Evolutionary conservation across 2,329 filamentous ascomycete species (phyloP).

Genomic region (Fusarium phyllophilum): DNA sequence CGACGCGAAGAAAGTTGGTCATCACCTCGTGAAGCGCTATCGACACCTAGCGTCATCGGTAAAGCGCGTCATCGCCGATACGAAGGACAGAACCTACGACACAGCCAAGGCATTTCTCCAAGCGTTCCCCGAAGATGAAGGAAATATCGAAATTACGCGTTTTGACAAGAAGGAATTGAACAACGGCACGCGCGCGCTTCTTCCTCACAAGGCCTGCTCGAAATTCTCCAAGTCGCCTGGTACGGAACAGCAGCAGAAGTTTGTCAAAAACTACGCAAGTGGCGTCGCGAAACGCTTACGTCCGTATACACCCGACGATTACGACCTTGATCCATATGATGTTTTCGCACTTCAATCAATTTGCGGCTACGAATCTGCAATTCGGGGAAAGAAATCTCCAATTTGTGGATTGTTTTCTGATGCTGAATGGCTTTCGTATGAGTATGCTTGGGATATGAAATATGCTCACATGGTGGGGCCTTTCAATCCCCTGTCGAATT

Average conservation of each 20-base stretch:
- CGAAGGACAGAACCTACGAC: constrained; percentile 38
- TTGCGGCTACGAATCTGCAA: constrained; percentile 39
- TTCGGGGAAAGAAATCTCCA: constrained; percentile 27
- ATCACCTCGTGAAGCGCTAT: constrained; percentile 34
- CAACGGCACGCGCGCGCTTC: constrained; percentile 36
- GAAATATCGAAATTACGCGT: constrained; percentile 26
- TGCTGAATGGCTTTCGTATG: constrained; percentile 38
- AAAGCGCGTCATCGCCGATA: constrained; percentile 38
- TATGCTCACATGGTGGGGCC: constrained; percentile 41
- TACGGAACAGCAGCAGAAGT: constrained; percentile 30
- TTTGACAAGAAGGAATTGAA: constrained; percentile 36
- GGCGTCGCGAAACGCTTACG: constrained; percentile 26
- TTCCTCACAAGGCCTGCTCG: constrained; percentile 40
- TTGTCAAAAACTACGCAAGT: constrained; percentile 31
- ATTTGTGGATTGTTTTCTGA: constrained; percentile 36
- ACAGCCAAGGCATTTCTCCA: constrained; percentile 32
- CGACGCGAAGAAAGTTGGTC: constrained; percentile 31
- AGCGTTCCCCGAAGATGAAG: constrained; percentile 17
- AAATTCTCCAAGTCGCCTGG: constrained; percentile 34
- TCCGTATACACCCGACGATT: constrained; percentile 32
- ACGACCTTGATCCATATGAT: constrained; percentile 30
- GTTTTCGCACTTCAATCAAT: constrained; percentile 40
- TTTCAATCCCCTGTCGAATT: constrained; percentile 33
- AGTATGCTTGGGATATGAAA: constrained; percentile 43
- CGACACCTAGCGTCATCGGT: constrained; percentile 31